Evolutionary conservation across 495 filamentous ascomycete species (phyloP).

Genomic region (Daldinia childiae): DNA sequence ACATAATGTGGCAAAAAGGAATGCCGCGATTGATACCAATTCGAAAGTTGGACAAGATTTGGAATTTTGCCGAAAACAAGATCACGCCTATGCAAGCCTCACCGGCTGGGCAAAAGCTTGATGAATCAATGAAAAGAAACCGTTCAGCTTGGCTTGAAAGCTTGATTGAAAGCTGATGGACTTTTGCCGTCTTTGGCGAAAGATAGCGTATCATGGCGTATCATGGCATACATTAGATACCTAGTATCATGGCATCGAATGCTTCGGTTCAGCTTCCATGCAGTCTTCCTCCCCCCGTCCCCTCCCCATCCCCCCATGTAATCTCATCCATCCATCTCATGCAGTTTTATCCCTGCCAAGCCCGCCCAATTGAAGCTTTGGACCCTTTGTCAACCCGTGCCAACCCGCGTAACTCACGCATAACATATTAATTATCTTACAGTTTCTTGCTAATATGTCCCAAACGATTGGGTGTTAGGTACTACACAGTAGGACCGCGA

Average conservation of each 20-base stretch:
- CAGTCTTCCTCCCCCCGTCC: no score
- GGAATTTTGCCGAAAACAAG: conserved; percentile 37
- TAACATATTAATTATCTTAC: neutral
- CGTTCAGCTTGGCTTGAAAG: conserved; percentile 26
- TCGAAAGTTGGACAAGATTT: conserved; percentile 1
- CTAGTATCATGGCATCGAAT: conserved; percentile 10
- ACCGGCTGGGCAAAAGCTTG: conserved; percentile 42
- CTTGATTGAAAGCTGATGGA: conserved; percentile 16
- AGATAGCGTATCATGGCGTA: conserved; percentile 10
- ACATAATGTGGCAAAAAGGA: conserved; percentile 10
- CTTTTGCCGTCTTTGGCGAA: conserved; percentile 2
- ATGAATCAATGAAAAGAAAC: neutral
- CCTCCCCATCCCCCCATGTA: neutral
- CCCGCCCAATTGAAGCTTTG: conserved; percentile 11
- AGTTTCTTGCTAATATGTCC: conserved; percentile 24
- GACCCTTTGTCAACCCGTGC: conserved; percentile 2
- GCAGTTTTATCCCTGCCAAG: conserved; percentile 3
- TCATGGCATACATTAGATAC: neutral
- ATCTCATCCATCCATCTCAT: no score
- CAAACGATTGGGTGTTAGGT: conserved; percentile 23
- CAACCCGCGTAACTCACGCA: neutral
- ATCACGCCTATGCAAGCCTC: conserved; percentile 15
- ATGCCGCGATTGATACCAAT: conserved; percentile 19
- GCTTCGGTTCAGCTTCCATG: conserved; percentile 39
- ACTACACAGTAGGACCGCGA: conserved; percentile 6